Evolutionary conservation across 345 rosid genomes (phyloP), one percentile per base, ranked within the genome.

Genomic region (Nasturtium officinale): DNA sequence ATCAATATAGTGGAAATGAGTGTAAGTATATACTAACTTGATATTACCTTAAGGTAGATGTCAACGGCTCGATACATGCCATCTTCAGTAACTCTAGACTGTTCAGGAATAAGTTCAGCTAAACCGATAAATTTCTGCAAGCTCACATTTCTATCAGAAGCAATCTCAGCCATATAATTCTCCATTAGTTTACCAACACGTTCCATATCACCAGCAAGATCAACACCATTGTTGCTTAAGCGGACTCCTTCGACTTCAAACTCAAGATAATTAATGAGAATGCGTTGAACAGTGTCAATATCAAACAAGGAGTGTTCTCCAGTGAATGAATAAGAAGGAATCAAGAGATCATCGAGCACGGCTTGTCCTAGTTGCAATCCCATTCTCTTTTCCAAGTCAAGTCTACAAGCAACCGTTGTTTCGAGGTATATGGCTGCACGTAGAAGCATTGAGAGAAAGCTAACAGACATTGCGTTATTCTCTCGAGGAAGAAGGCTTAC

Each of bases 401-500:
- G 91, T 52, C 97, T 82, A 76, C 98, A 94, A 79, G 97, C 96
- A 52, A 94, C 85, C 5, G 97, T 94, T 69, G 98, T 91, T 76
- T 94, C 90, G 0, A 94, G 93, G 82, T 86, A 86, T 69, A 88
- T 88, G 5, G 96, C 86, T 17, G 98, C 90, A 0, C 96, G 87
- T 56, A 89, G 90, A 77, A 94, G 82, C 96, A 89, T 83, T 0
- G 98, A 94, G 2, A 94, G 87, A 81, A 94, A 94, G 78, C 97
- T 89, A 30, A 94, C 97, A 0, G 98, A 91, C 83, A 91, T 57
- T 56, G 85, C 85, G 71, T 88, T 85, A 52, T 70, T 83, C 82
- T 94, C 97, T 80, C 89, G 84, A 7, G 98, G 98, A 33, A 91
- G 84, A 66, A 91, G 93, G 71, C 96, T 87, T 55, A 91, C 99